A percentile compares a stretch with the other conserved stretches of the same genome.
Evolutionary conservation across 2,329 filamentous ascomycete genomes (phyloP).

Genomic region (Cordyceps fumosorosea): DNA sequence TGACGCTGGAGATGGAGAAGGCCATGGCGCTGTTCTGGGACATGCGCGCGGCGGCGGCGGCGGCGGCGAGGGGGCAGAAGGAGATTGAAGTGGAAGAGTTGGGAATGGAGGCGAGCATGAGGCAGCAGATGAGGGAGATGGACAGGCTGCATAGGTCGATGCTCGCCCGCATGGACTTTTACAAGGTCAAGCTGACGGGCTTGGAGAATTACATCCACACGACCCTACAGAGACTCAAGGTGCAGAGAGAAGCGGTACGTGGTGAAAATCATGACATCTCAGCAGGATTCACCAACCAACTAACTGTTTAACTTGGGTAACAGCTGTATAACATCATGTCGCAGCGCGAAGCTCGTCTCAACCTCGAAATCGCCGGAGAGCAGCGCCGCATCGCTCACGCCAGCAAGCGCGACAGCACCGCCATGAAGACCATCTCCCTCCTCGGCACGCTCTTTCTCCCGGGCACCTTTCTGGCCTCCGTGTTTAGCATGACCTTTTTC

Average conservation of each 20-base stretch:
- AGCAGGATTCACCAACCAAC: background rate
- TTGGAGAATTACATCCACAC: slow-evolving; percentile 58
- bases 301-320: slow-evolving; percentile 39
- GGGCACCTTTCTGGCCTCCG: slow-evolving; percentile 54
- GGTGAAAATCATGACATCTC: background rate
- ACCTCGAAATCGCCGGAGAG: slow-evolving; percentile 18
- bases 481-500: slow-evolving; percentile 63
- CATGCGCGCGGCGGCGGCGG: slow-evolving; percentile 17
- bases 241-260: slow-evolving; percentile 55
- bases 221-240: slow-evolving; percentile 52
- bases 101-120: slow-evolving; percentile 17
- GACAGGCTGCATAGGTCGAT: slow-evolving; percentile 47
- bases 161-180: slow-evolving; percentile 50
- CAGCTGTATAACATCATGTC: slow-evolving; percentile 28
- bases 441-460: slow-evolving; percentile 58
- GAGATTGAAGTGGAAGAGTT: background rate
- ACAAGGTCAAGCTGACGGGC: slow-evolving; percentile 53
- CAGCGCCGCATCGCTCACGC: slow-evolving; percentile 35
- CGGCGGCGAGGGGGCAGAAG: slow-evolving; percentile 16
- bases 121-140: slow-evolving; percentile 26
- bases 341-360: background rate
- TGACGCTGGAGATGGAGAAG: slow-evolving; percentile 41
- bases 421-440: slow-evolving; percentile 28
- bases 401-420: background rate
- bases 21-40: slow-evolving; percentile 40